Conservation (phyloP, 306 rosid genomes). For the Rosa lucieae region DNA sequence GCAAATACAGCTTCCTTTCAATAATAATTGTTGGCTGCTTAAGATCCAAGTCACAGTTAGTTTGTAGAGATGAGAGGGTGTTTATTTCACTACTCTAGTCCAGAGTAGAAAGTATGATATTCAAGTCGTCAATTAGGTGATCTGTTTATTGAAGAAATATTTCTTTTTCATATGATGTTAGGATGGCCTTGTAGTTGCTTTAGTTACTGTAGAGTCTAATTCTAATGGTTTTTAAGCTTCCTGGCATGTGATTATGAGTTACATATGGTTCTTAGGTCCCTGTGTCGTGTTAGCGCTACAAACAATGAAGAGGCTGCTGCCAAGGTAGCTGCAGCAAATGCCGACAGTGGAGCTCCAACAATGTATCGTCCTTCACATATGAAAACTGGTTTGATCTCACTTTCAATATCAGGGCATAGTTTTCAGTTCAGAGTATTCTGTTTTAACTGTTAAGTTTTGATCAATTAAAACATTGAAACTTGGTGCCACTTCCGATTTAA, state of each 20-base stretch:
- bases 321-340: slow-evolving; percentile 63
- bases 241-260: neutral
- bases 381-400: slow-evolving; percentile 33
- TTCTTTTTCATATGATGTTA: neutral
- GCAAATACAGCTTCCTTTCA: neutral
- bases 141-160: too few species aligned
- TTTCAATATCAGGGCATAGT: slow-evolving; percentile 25
- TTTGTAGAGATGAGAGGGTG: too few species aligned
- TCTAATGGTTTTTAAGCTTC: neutral
- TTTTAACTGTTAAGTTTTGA: neutral
- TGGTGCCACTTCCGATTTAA: neutral
- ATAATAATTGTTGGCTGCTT: neutral
- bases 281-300: slow-evolving; percentile 47
- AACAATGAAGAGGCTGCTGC: slow-evolving; percentile 71
- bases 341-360: slow-evolving; percentile 78
- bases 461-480: neutral
- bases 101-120: too few species aligned
- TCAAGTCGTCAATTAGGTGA: too few species aligned
- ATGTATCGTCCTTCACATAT: slow-evolving; percentile 46
- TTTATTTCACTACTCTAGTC: too few species aligned
- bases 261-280: slow-evolving; percentile 36
- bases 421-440: slow-evolving; percentile 15
- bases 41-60: too few species aligned
- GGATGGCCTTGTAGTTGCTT: neutral
- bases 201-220: neutral